Percentiles rank a stretch among this genome's conserved stretches.
Evolutionary conservation across 352 stramenopile genomes (phyloP).

Genomic region (Globisporangium sylvaticum): DNA sequence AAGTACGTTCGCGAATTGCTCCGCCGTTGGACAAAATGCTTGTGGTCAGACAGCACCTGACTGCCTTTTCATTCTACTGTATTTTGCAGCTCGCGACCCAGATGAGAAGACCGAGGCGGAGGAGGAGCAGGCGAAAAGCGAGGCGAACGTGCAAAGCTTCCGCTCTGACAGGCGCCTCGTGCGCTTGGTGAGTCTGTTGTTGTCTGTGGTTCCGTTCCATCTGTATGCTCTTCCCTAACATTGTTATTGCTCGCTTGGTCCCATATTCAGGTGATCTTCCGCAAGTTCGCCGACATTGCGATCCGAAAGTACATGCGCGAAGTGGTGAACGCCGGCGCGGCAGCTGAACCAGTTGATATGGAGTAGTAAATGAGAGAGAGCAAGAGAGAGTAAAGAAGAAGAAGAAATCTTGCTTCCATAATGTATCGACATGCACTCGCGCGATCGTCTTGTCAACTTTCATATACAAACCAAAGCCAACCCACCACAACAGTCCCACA

Average conservation of each 20-base stretch:
- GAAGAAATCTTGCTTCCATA: background rate
- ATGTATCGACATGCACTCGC: constrained; percentile 8
- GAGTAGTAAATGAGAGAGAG: constrained; percentile 5
- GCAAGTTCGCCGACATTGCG: constrained; percentile 57
- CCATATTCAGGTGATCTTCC: constrained; percentile 47
- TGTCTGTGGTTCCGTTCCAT: background rate
- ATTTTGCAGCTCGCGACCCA: constrained; percentile 29
- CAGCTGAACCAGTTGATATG: constrained; percentile 1
- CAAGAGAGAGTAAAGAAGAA: too few species aligned
- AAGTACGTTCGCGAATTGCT: constrained; percentile 23
- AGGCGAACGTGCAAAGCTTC: constrained; percentile 77
- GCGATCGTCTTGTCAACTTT: background rate
- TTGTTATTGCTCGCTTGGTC: background rate
- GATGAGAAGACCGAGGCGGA: constrained; percentile 52
- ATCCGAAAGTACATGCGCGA: constrained; percentile 64
- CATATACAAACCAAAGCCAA: background rate
- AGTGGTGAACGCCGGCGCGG: constrained; percentile 23
- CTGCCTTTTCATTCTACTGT: background rate
- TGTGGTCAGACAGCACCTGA: background rate
- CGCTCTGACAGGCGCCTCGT: constrained; percentile 72
- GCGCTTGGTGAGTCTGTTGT: constrained; percentile 39
- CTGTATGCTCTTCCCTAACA: background rate
- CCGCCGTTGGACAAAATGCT: background rate
- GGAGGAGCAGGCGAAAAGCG: constrained; percentile 52
- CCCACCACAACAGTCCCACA: too few species aligned